These are phyloP conservation scores for Salix viminalis DNA, from an alignment of 345 rosid species.

Conservation along the genomic window DNA sequence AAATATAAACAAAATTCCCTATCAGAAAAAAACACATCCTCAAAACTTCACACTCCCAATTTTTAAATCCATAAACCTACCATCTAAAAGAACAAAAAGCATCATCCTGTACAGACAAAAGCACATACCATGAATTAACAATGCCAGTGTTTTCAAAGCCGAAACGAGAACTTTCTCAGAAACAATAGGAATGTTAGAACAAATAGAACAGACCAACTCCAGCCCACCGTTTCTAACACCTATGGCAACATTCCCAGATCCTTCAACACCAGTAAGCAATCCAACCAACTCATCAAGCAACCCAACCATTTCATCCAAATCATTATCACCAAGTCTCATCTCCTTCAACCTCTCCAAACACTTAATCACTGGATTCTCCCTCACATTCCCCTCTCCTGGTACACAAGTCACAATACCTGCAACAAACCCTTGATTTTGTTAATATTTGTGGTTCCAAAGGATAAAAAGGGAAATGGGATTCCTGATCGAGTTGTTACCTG, in stretches of 20 bases:
- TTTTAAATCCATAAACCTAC: background rate
- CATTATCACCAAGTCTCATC: constrained; percentile 27
- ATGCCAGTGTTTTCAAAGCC: constrained; percentile 51
- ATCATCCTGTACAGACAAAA: background rate
- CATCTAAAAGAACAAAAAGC: background rate
- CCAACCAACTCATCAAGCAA: constrained; percentile 43
- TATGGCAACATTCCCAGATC: constrained; percentile 53
- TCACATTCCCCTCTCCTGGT: constrained; percentile 60
- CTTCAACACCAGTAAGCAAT: constrained; percentile 36
- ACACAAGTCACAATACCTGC: constrained; percentile 70
- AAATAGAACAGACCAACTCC: constrained; percentile 56
- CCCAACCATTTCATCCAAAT: constrained; percentile 41
- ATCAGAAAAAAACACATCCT: background rate
- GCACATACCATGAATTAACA: constrained; percentile 57
- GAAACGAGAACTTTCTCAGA: constrained; percentile 35
- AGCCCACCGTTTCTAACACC: constrained; percentile 65
- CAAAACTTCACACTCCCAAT: background rate
- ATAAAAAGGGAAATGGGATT: background rate
- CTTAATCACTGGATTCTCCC: constrained; percentile 57
- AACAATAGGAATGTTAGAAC: constrained; percentile 42
- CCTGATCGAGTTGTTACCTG: constrained; percentile 33
- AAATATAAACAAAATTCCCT: background rate
- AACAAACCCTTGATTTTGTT: background rate
- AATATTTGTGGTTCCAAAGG: background rate
- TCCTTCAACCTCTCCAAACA: constrained; percentile 58